These are phyloP conservation scores for Taiozyma onychis DNA, from an alignment of 1,139 yeast genomes.

Conservation along the genomic window DNA sequence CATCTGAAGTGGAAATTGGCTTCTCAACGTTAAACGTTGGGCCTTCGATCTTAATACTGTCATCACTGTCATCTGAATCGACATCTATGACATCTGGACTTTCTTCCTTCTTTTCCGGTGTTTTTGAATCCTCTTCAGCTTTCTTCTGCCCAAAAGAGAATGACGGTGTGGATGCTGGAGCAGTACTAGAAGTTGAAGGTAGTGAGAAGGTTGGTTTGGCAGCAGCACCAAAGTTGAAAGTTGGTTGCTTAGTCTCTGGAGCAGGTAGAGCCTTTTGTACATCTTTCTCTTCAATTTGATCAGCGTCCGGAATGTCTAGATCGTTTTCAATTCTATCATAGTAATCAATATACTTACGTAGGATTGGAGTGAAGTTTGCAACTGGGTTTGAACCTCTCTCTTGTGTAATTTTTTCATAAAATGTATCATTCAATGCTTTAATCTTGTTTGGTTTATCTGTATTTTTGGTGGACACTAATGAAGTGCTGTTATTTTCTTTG, in stretches of 20 bases:
- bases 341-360: constrained; percentile 57
- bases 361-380: constrained; percentile 52
- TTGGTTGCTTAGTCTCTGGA: constrained; percentile 3
- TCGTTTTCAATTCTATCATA: constrained; percentile 36
- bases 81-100: constrained; percentile 19
- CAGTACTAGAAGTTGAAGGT: constrained; percentile 2
- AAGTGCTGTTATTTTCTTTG: background rate
- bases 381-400: constrained; percentile 42
- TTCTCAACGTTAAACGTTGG: constrained; percentile 52
- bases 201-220: constrained; percentile 1
- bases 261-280: constrained; percentile 11
- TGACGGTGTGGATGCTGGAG: background rate
- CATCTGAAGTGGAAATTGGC: constrained; percentile 49
- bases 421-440: constrained; percentile 65
- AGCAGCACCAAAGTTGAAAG: constrained; percentile 6
- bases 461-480: constrained; percentile 11
- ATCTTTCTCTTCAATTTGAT: constrained; percentile 7
- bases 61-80: constrained; percentile 36
- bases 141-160: constrained; percentile 4
- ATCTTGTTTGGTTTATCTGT: constrained; percentile 33
- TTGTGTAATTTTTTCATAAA: constrained; percentile 44
- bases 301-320: constrained; percentile 20
- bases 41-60: constrained; percentile 52
- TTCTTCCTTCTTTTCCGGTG: constrained; percentile 5
- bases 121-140: background rate